Evolutionary conservation across 257 asterid genomes (phyloP), one percentile per base, ranked within the genome.

Genomic region (Penstemon eatonii): DNA sequence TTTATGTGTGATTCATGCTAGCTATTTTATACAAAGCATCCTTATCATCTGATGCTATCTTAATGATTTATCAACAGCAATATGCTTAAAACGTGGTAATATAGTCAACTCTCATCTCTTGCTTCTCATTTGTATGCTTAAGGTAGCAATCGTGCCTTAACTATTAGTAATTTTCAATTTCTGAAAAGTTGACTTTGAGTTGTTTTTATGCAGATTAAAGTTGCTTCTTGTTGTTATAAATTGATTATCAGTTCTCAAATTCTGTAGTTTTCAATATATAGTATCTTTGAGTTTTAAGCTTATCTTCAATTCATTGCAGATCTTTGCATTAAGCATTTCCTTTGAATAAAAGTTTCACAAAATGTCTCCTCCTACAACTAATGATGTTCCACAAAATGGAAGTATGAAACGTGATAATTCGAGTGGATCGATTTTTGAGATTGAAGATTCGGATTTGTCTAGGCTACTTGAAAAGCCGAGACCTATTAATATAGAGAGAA

Each of bases 341-440:
- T 38, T 8, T 39, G 13, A 63, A 78, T 6, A 19, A 36, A 52
- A 69, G 41, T 60, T 59, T 5, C 37, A 15, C 4, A 71, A 43
- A 64, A 87, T 88, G 95, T 75, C 94, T 63, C 95, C 94, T 8
- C 69, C 33, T 0, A 25, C 2, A 0, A 25, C 72, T 57, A 4
- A 11, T 64, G 95, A 83, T 66, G 82, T 10, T 68, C 19, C 77
- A 40, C 82, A 76, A 68, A 86, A 82, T 70, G 96, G 96, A 54
- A 71, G 67, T 0, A 44, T 40, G 2, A 87, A 73, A 42, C 92
- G 79, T 44, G 73, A 54, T 0, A 92, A 89, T 12, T 66, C 92
- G n/a, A 73, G 59, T 25, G 49, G 83, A 3, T 81, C 97, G 12
- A 79, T 92, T 72, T 90, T 89, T 8, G 98, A 89, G 72, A 89